Evolutionary conservation across 225 moss, liverwort and hornwort genomes (phyloP), one percentile per base, ranked within the genome.

Genomic region (Ulota crispa): DNA sequence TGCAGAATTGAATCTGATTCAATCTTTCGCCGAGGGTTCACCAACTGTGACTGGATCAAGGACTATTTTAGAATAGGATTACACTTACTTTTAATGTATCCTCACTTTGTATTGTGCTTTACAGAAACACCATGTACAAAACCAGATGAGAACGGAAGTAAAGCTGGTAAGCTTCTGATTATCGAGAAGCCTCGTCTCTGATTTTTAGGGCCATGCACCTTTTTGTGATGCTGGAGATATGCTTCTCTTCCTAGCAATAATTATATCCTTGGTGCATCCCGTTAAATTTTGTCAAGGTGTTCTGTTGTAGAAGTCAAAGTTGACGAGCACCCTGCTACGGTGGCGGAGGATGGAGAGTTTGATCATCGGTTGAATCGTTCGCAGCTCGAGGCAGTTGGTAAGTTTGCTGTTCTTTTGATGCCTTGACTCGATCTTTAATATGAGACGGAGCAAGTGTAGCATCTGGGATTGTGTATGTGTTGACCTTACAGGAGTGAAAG

Each of bases 341-440:
- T 39, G 23, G 82, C 64, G 16, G 83, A 78, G 53, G 86, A 91
- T 27, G 79, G 84, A 32, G 87, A 84, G 50, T 75, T 75, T 62
- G 83, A 43, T 77, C 83, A 83, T 42, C 86, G 86, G 24, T 73
- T 91, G 84, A 84, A 75, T 77, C 87, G 86, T 42, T 75, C 83
- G 56, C 89, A 91, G 63, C 86, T 91, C 9, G 87, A 89, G 85
- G 87, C 91, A 82, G 75, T 88, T 80, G 91, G 91, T 91, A 85
- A n/a, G 34, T 21, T 52, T 73, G 57, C 77, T 64, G 27, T 32
- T 23, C 65, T 72, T 72, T 24, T 5, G 62, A 78, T 73, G 37
- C 18, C 70, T 50, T 21, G 16, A 47, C 64, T 75, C 53, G 21
- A 9, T 23, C 32, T 30, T 56, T 27, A 34, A 7, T 50, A 69